A percentile compares a stretch with the other conserved stretches of the same genome.
Conservation (phyloP, 139 green algal genomes). For the Pedinophyceae sp. region DNA sequence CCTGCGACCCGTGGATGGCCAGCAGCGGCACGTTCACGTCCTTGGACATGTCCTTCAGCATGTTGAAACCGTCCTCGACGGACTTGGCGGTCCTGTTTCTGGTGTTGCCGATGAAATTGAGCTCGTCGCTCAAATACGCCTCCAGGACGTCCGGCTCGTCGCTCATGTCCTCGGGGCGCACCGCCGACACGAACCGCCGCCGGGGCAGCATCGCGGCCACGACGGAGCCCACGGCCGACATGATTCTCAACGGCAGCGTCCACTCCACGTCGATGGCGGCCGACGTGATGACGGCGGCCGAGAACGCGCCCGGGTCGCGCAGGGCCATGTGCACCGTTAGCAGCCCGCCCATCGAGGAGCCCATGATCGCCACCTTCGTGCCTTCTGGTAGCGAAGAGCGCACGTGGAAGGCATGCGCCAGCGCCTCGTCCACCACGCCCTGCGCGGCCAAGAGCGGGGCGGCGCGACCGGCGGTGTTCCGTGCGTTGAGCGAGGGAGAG, state of each 20-base stretch:
- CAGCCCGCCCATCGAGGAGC: slow-evolving; percentile 50
- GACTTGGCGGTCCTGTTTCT: no score
- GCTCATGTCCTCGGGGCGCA: slow-evolving; percentile 39
- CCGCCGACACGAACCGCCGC: slow-evolving; percentile 39
- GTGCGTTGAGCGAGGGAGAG: no score
- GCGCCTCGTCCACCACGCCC: slow-evolving; percentile 31
- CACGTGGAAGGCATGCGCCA: slow-evolving; percentile 4
- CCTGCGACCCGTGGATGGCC: no score
- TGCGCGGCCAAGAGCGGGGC: slow-evolving; percentile 1
- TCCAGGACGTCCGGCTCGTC: slow-evolving; percentile 19
- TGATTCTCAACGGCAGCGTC: slow-evolving; percentile 32
- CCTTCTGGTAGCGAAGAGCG: not conserved
- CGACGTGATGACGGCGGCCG: slow-evolving; percentile 40
- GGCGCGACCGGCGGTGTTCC: no score
- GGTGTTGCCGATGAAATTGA: no score
- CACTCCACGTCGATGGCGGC: slow-evolving; percentile 53
- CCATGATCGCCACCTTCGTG: slow-evolving; percentile 18
- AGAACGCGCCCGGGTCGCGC: slow-evolving; percentile 20
- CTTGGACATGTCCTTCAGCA: no score
- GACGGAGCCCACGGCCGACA: slow-evolving; percentile 35
- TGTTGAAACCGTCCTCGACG: no score
- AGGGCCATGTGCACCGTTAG: slow-evolving; percentile 23
- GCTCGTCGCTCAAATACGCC: no score
- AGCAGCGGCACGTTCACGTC: no score
- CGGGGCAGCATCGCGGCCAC: slow-evolving; percentile 30